A percentile compares a stretch with the other conserved stretches of the same genome.
phyloP scores from a whole-genome alignment of 208 protist species.

The Endotrypanum monterogeii region DNA sequence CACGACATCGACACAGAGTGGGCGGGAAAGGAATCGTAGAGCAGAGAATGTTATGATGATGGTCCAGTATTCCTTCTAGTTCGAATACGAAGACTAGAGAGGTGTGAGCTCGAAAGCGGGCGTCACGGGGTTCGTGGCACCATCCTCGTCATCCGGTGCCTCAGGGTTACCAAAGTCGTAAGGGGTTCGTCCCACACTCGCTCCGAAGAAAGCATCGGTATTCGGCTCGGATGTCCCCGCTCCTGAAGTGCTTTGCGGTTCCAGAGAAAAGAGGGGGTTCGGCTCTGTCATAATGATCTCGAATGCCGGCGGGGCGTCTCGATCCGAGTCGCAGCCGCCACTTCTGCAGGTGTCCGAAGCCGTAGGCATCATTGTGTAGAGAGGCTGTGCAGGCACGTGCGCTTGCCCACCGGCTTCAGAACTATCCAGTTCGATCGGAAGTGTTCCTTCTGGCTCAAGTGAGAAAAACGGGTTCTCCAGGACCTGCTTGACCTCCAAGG shows the following conservation, averaged over 20 bases:
- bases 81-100: background rate
- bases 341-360: background rate
- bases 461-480: constrained; percentile 15
- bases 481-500: background rate
- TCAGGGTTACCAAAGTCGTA: constrained; percentile 17
- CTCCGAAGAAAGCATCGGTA: background rate
- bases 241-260: background rate
- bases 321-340: background rate
- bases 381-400: background rate
- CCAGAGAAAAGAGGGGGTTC: constrained; percentile 19
- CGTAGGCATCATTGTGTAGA: background rate
- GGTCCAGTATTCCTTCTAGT: no score
- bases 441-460: constrained; percentile 13
- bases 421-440: background rate
- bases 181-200: background rate
- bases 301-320: background rate
- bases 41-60: no score
- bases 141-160: background rate
- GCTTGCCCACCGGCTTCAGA: background rate
- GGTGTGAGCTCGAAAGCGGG: constrained; percentile 24
- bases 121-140: background rate
- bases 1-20: no score
- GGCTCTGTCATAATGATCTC: constrained; percentile 17
- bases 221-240: background rate
- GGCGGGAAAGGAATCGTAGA: no score